Evolutionary conservation across 345 rosid species (phyloP), one percentile per base, ranked within the genome.

Genomic region (Lepidium didymum): DNA sequence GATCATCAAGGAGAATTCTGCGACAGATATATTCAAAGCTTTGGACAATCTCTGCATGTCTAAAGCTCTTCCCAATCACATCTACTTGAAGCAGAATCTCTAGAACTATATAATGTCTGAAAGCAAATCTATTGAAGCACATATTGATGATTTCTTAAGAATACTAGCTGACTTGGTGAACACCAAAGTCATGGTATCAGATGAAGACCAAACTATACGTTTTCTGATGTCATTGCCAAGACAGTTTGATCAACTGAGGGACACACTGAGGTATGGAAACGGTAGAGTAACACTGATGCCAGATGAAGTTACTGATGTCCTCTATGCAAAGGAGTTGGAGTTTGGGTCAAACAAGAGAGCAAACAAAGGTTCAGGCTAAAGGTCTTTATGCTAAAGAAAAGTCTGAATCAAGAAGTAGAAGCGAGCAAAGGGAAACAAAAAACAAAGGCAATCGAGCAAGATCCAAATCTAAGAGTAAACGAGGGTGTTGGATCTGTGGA

Each of bases 241-340:
- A 0, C 21, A 9, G 0, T 64, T 50, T 36, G 58, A 50, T 1
- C 38, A 50, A 3, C 1, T 64, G 0, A 36, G 14, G 6, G 68
- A 49, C 6, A 36, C 46, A 0, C 0, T 51, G 3, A 38, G 11
- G 1, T 65, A 51, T 4, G 36, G 31, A 0, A 0, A 40, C 0
- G 15, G 47, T 0, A 40, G 50, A 4, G 3, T 9, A 0, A 15
- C 7, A 0, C 9, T 64, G 0, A 5, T 27, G 0, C 6, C 37
- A 0, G 49, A 64, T 14, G 38, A 40, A 14, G 69, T 64, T 6
- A 6, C 27, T 1, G 7, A 3, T 3, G 16, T 59, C 0, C 50
- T 37, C 0, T 38, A 50, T 3, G 18, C 40, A 1, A 64, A 64
- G 0, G 49, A 50, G 4, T 6, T 49, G 0, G 58, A 62, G 27